Evolutionary conservation across 179 eudicot genomes (phyloP).

Genomic region (Amaranthus tricolor): DNA sequence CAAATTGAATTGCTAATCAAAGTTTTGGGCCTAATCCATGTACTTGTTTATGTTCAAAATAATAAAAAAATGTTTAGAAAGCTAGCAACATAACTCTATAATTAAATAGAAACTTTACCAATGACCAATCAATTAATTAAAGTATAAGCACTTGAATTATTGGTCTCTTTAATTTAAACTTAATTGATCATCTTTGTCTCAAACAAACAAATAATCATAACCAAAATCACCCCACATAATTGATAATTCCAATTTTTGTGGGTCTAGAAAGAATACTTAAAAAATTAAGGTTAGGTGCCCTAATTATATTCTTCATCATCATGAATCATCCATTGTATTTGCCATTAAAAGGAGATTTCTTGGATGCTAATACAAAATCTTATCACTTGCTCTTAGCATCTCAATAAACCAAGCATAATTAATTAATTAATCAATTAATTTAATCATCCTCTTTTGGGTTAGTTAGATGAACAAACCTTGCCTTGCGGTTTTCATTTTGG

Average conservation of each 20-base stretch:
- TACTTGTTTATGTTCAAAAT: too few species aligned
- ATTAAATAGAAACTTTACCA: too few species aligned
- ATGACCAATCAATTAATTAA: not conserved
- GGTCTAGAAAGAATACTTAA: constrained; percentile 1
- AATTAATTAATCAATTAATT: not conserved
- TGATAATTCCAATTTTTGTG: constrained; percentile 20
- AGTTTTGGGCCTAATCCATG: too few species aligned
- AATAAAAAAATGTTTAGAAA: too few species aligned
- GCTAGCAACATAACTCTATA: too few species aligned
- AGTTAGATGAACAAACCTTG: constrained; percentile 26
- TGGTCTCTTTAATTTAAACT: not conserved
- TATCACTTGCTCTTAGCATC: constrained; percentile 19
- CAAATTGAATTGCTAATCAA: too few species aligned
- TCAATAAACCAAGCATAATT: not conserved
- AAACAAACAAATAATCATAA: not conserved
- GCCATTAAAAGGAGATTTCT: not conserved
- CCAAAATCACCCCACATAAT: constrained; percentile 12
- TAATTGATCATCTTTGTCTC: not conserved
- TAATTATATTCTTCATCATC: not conserved
- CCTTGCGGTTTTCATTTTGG: constrained; percentile 24
- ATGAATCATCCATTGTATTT: constrained; percentile 16
- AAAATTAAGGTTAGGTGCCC: constrained; percentile 6
- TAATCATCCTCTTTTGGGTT: constrained; percentile 8
- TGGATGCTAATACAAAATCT: constrained; percentile 1
- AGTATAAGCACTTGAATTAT: not conserved